Evolutionary conservation across 352 stramenopile genomes (phyloP).

Genomic region (Globisporangium ultimum): DNA sequence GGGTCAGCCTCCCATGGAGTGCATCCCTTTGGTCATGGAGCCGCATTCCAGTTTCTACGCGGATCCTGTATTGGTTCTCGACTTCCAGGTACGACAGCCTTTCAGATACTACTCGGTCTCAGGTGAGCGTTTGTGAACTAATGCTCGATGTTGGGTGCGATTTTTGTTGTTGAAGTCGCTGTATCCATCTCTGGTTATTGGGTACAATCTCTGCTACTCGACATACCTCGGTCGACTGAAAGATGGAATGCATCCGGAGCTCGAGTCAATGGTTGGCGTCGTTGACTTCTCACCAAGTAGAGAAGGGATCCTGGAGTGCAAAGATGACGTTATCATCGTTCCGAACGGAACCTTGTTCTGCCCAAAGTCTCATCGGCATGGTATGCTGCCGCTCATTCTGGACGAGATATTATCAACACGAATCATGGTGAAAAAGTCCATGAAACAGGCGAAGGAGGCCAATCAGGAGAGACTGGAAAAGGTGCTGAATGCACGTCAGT

Average conservation of each 20-base stretch:
- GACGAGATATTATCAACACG: slow-evolving; percentile 95
- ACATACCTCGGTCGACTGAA: slow-evolving; percentile 93
- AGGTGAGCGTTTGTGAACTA: background rate
- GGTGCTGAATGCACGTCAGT: slow-evolving; percentile 73
- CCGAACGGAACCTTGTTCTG: slow-evolving; percentile 97
- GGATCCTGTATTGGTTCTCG: slow-evolving; percentile 97
- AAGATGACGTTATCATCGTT: slow-evolving; percentile 57
- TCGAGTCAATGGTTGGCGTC: slow-evolving; percentile 68
- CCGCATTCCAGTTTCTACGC: slow-evolving; percentile 95
- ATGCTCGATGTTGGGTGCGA: background rate
- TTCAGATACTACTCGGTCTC: background rate
- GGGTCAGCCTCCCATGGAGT: slow-evolving; percentile 89
- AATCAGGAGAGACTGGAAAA: slow-evolving; percentile 59
- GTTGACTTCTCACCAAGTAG: slow-evolving; percentile 42
- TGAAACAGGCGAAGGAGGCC: slow-evolving; percentile 89
- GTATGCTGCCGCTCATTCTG: slow-evolving; percentile 96
- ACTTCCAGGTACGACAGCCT: slow-evolving; percentile 89
- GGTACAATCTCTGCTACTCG: slow-evolving; percentile 99
- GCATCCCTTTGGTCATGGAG: slow-evolving; percentile 94
- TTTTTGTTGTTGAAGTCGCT: slow-evolving; percentile 74
- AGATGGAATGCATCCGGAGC: slow-evolving; percentile 61
- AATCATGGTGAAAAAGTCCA: slow-evolving; percentile 98
- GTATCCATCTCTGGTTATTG: slow-evolving; percentile 99
- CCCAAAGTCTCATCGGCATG: slow-evolving; percentile 89
- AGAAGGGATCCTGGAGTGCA: slow-evolving; percentile 43